A percentile compares a stretch with the other conserved stretches of the same genome.
Conservation (phyloP, 495 filamentous ascomycete genomes). For the Talaromyces trachyspermus region DNA sequence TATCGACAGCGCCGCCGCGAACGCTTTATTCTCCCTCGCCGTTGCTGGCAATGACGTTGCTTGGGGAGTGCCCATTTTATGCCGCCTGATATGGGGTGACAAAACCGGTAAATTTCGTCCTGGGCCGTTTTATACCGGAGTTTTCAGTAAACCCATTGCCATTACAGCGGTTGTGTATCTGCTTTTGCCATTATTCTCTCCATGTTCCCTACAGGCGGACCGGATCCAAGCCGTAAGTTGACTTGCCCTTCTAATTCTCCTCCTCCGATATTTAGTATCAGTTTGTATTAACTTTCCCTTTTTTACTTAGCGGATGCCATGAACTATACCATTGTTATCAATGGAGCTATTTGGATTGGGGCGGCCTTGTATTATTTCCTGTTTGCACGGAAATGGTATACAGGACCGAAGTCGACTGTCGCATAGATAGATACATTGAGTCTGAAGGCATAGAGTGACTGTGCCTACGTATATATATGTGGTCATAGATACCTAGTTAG, state of each 20-base stretch:
- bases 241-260: background rate
- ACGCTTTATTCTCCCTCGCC: constrained; percentile 55
- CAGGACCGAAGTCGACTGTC: constrained; percentile 63
- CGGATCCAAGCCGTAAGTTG: constrained; percentile 42
- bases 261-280: background rate
- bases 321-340: constrained; percentile 64
- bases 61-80: constrained; percentile 57
- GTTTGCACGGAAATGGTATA: constrained; percentile 64
- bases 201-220: constrained; percentile 54
- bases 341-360: constrained; percentile 55
- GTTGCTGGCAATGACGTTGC: constrained; percentile 57
- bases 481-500: no score
- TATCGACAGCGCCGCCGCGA: constrained; percentile 50
- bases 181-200: constrained; percentile 47
- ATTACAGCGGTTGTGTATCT: constrained; percentile 48
- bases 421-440: background rate
- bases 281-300: constrained; percentile 11
- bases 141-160: constrained; percentile 45
- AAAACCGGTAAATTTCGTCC: constrained; percentile 46
- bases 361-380: constrained; percentile 57
- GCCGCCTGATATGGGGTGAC: constrained; percentile 55
- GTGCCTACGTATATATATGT: no score
- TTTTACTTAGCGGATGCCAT: constrained; percentile 39
- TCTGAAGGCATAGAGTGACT: background rate
- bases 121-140: constrained; percentile 54